phyloP scores from a whole-genome alignment of 805 yeast species.

The Yamadazyma olivae region DNA sequence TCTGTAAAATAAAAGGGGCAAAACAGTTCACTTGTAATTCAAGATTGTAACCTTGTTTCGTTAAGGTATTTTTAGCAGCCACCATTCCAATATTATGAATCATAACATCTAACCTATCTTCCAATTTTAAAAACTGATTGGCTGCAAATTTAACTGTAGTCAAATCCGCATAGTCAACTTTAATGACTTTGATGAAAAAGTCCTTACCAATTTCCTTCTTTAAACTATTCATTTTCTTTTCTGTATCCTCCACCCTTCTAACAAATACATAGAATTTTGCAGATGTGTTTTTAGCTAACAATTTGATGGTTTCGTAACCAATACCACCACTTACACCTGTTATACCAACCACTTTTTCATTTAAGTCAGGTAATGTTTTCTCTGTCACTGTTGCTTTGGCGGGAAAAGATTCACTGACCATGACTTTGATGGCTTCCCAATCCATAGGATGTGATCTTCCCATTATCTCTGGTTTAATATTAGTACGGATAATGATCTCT shows the following conservation, averaged over 20 bases:
- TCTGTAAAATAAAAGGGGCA: background rate
- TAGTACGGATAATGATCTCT: too few species aligned
- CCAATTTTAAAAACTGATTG: slow-evolving; percentile 15
- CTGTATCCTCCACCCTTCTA: slow-evolving; percentile 30
- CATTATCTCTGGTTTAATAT: too few species aligned
- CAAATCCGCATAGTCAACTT: slow-evolving; percentile 38
- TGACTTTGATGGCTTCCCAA: too few species aligned
- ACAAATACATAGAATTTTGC: slow-evolving; percentile 34
- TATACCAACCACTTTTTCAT: slow-evolving; percentile 35
- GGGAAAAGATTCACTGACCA: background rate
- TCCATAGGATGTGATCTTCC: too few species aligned
- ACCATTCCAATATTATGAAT: slow-evolving; percentile 28
- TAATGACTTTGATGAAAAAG: slow-evolving; percentile 12
- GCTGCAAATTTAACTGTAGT: slow-evolving; percentile 37
- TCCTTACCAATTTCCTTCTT: slow-evolving; percentile 18
- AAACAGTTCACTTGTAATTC: background rate
- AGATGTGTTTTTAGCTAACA: slow-evolving; percentile 25
- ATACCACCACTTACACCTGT: slow-evolving; percentile 42
- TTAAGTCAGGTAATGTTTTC: slow-evolving; percentile 25
- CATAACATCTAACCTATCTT: slow-evolving; percentile 17
- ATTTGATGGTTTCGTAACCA: slow-evolving; percentile 23
- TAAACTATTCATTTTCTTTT: slow-evolving; percentile 22
- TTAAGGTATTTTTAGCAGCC: slow-evolving; percentile 29
- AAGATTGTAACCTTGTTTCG: background rate
- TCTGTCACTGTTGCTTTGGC: slow-evolving; percentile 9